Evolutionary conservation across 495 filamentous ascomycete genomes (phyloP), one percentile per base, ranked within the genome.

Genomic region (Penicillium chermesinum): DNA sequence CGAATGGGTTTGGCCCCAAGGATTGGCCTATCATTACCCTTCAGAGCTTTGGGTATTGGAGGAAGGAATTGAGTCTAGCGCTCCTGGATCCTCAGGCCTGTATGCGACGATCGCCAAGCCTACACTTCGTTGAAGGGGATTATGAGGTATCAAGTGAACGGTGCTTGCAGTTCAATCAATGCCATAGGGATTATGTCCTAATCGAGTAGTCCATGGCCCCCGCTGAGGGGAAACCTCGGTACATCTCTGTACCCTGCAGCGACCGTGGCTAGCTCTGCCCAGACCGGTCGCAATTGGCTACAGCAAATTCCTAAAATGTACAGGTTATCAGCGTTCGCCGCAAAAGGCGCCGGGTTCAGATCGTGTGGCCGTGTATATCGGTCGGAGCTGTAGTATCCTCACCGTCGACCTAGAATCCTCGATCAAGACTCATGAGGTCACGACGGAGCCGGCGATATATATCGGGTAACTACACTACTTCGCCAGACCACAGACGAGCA

Each of bases 291-390:
- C 19, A 6, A 46, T 46, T 46, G 34, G 44, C 34, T 38, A 27
- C 16, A 30, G 25, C n/a, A n/a, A n/a, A 30, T 30, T 5, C 25
- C 4, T 10, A 5, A 30, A 10, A 4, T 4, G 25, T 30, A 18
- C 15, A n/a, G 19, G 16, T 20, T 12, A 27, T 38, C 12, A 22
- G 48, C 22, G 44, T 30, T 52, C 49, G 32, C 53, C 59, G 59
- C 59, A 56, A 53, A 57, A 62, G 54, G 59, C 59, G 56, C 56
- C 53, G 49, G 46, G 52, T 33, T 9, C 33, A 37, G 15, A 46
- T 41, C 9, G 33, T 45, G 35, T 46, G 43, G 32, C 44, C 37
- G 41, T 21, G 19, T 32, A 32, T 36, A 21, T 27, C 16, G 38
- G 35, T 37, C 13, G 4, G 13, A 13, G 13, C 25, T 37, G 53